phyloP scores from a whole-genome alignment of 441 rosid genomes.

The Euphorbia celastroides region DNA sequence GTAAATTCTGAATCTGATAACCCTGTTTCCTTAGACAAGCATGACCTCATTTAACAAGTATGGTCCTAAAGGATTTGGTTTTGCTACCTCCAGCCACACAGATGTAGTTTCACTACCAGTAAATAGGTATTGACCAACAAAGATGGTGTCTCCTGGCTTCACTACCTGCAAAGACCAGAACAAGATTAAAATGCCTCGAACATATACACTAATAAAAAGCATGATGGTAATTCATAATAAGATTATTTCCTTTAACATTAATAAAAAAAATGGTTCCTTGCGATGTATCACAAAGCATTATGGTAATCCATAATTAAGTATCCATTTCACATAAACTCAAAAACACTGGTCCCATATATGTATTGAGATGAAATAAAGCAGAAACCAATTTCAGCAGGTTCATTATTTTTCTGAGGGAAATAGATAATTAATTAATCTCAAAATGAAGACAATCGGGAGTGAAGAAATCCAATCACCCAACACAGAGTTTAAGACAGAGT shows the following conservation, averaged over 20 bases:
- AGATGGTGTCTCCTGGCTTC: slow-evolving; percentile 90
- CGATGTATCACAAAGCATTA: not conserved
- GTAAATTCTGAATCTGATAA: not conserved
- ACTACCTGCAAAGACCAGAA: slow-evolving; percentile 62
- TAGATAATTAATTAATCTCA: too few species aligned
- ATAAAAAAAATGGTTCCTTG: not conserved
- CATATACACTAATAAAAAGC: not conserved
- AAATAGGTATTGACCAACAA: slow-evolving; percentile 88
- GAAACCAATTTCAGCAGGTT: not conserved
- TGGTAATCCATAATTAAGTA: too few species aligned
- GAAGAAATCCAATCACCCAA: too few species aligned
- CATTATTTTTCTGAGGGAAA: too few species aligned
- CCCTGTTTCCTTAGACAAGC: not conserved
- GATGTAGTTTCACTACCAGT: slow-evolving; percentile 99
- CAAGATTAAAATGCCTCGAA: not conserved
- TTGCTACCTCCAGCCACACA: slow-evolving; percentile 91
- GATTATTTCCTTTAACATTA: not conserved
- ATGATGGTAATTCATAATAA: slow-evolving; percentile 6
- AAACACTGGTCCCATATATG: too few species aligned
- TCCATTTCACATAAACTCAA: too few species aligned
- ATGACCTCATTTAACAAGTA: not conserved
- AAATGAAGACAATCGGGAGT: too few species aligned
- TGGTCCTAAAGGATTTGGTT: not conserved
- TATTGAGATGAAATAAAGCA: too few species aligned
- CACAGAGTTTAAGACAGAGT: too few species aligned